Base-by-base conservation (phyloP, 805 yeast species). In the Brettanomyces naardenensis region DNA sequence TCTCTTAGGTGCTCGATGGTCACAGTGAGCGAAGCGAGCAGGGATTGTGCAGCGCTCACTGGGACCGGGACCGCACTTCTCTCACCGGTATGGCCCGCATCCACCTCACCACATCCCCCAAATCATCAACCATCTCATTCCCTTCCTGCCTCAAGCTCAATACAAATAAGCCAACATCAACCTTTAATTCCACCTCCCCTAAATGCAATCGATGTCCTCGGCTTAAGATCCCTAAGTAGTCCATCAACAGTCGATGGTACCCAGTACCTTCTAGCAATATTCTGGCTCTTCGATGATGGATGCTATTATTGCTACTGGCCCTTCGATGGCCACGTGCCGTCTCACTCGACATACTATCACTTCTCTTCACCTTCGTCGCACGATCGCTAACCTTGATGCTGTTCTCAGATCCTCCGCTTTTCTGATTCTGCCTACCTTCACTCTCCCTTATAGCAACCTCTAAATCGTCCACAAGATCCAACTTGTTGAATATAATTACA, bases 401-500 rank as follows among this genome's bases (percentile, higher is more conserved):
- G 27, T 23, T 9, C 13, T 23, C 27, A 9, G 27, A 23, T 23
- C 9, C 13, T 23, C n/a, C n/a, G n/a, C n/a, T n/a, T n/a, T n/a
- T n/a, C 21, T 7, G 32, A 14, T n/a, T 30, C 32, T 28, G 17
- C n/a, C 15, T 28, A 5, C 15, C 15, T 14, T 31, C 23, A 2
- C 26, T 28, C 10, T 28, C 21, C 6, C 33, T 37, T 20, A 30
- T 42, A 6, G 42, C 22, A 10, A 39, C 26, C n/a, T 48, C 52
- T 21, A 41, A 33, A 17, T 51, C 52, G 5, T 32, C 33, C 19
- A 54, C 35, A 13, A 54, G 43, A 40, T 57, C 62, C 2, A 46
- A 39, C 43, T 58, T 58, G 46, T 54, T 58, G 29, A 58, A 60
- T 2, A 59, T 32, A 2, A 58, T 44, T 43, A 58, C 33, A 18